Evolutionary conservation across 23 red algal genomes (phyloP), one percentile per base, ranked within the genome.

Genomic region (Gracilaria gracilis): DNA sequence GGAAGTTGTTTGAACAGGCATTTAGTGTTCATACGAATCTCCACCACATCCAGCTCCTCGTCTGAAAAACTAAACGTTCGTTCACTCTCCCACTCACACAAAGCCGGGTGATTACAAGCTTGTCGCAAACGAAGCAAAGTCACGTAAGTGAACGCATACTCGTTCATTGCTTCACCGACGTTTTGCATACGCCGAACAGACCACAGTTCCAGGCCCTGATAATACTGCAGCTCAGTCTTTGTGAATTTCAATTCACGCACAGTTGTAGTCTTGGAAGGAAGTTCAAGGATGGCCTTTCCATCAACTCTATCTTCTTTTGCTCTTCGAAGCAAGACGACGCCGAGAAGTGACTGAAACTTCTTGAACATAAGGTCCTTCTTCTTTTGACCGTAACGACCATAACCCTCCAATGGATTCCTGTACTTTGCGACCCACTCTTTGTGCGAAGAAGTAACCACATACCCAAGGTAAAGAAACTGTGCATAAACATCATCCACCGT

Each of bases 401-500:
- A 44, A 25, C 84, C 42, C 40, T 93, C 84, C 29, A 87, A 36
- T 37, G 44, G 53, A 48, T 61, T 74, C 46, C 82, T 93, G 38
- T 61, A 93, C 57, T 79, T 33, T 21, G 31, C 25, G 20, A 69
- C 57, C 84, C 81, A 93, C 38, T 81, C 75, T 4, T 57, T 39
- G 58, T 89, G 74, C 20, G 79, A 50, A 28, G 35, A 48, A 49
- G 93, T 76, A 88, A 94, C 61, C n/a, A 75, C 37, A 67, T 97
- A 89, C 46, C 95, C 87, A 59, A 98, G 73, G 73, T 96, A 98
- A 21, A 75, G 73, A 28, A 95, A 82, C 50, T 93, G 84, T 23
- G 84, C 65, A 33, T 84, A 95, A 35, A 98, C 44, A 47, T 98
- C 96, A 40, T 98, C 88, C 20, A 95, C 62, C 11, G 58, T 79